Percentiles rank a stretch among this genome's conserved stretches.
These are phyloP conservation scores for Naganishia kalamii DNA, from an alignment of 768 basidiomycete genomes.

Conservation along the genomic window DNA sequence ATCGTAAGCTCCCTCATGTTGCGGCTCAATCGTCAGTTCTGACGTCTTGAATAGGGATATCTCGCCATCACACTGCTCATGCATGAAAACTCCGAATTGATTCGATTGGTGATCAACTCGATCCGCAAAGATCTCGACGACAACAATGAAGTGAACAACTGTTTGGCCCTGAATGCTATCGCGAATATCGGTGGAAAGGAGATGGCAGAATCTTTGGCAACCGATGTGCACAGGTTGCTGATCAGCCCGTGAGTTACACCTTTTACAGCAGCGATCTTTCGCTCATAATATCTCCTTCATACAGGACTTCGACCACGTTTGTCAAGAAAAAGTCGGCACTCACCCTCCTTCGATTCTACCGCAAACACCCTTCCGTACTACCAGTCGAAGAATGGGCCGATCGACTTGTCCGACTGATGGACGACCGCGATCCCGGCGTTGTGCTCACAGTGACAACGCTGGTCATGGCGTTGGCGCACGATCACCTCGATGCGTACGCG, in stretches of 20 bases:
- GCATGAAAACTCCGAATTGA: slow-evolving; percentile 98
- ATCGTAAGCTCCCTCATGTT: slow-evolving; percentile 64
- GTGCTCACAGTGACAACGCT: slow-evolving; percentile 88
- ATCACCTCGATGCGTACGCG: slow-evolving; percentile 79
- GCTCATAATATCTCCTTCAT: background rate
- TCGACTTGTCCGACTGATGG: slow-evolving; percentile 90
- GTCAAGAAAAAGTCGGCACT: slow-evolving; percentile 98
- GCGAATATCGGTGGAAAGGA: slow-evolving; percentile 96
- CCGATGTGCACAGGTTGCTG: slow-evolving; percentile 86
- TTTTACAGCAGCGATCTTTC: background rate
- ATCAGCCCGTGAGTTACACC: slow-evolving; percentile 74
- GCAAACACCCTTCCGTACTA: slow-evolving; percentile 91
- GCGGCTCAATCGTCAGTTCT: background rate
- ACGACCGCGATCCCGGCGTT: slow-evolving; percentile 86
- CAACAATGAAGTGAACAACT: slow-evolving; percentile 89
- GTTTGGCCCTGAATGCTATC: slow-evolving; percentile 92
- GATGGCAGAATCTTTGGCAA: slow-evolving; percentile 92
- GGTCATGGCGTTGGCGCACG: slow-evolving; percentile 89
- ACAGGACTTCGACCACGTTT: slow-evolving; percentile 84
- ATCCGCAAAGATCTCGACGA: slow-evolving; percentile 95
- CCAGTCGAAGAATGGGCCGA: slow-evolving; percentile 92
- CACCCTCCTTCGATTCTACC: slow-evolving; percentile 82
- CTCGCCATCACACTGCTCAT: slow-evolving; percentile 92
- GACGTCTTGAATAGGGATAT: slow-evolving; percentile 63
- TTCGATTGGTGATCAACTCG: slow-evolving; percentile 93